These are phyloP conservation scores for Nannochloris sp. DNA, from an alignment of 139 green algal species.

Conservation along the genomic window DNA sequence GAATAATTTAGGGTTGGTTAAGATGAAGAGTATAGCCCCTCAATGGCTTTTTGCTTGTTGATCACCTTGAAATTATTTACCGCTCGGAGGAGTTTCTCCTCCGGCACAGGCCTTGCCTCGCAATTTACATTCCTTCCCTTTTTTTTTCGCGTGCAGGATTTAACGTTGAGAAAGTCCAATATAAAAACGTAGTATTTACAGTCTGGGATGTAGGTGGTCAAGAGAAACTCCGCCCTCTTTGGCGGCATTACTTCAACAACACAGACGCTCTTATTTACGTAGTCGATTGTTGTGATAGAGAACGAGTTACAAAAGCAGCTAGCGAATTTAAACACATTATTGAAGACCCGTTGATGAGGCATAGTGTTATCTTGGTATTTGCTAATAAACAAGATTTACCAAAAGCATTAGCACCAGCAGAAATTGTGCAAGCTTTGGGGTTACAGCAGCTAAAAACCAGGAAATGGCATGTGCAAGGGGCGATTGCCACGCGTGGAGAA, in stretches of 20 bases:
- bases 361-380: constrained; percentile 94
- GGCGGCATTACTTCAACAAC: constrained; percentile 94
- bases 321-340: constrained; percentile 89
- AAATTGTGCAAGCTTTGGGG: constrained; percentile 80
- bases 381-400: constrained; percentile 95
- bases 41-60: too few relatives aligned
- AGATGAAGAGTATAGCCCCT: too few relatives aligned
- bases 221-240: constrained; percentile 91
- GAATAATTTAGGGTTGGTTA: too few relatives aligned
- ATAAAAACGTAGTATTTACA: constrained; percentile 93
- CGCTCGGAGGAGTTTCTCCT: too few relatives aligned
- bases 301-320: constrained; percentile 71
- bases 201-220: constrained; percentile 96
- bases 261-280: constrained; percentile 97
- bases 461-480: constrained; percentile 86
- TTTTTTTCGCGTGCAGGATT: constrained; percentile 55
- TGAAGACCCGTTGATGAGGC: constrained; percentile 85
- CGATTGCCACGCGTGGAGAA: constrained; percentile 73
- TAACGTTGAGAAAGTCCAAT: constrained; percentile 95
- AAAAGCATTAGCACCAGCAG: constrained; percentile 54
- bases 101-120: too few relatives aligned
- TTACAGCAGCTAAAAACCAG: constrained; percentile 68
- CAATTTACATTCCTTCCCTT: neutral
- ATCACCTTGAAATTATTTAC: too few relatives aligned
- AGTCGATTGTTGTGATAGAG: constrained; percentile 91